Conservation (phyloP, 164 flowering plant species). For the Tinospora cordifolia region DNA sequence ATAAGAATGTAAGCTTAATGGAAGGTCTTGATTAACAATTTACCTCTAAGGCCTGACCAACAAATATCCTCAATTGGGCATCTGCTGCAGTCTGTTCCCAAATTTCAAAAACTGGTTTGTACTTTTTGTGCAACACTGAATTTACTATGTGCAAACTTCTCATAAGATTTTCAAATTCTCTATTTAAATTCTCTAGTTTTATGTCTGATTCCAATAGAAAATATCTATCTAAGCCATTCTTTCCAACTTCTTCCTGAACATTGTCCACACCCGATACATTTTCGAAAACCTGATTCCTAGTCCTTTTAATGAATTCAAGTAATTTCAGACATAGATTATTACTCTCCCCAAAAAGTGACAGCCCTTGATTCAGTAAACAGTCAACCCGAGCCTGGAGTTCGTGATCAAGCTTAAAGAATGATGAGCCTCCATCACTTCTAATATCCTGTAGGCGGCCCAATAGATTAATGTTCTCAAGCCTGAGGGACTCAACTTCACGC, state of each 20-base stretch:
- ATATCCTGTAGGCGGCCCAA: conserved; percentile 46
- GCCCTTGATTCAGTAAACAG: conserved; percentile 57
- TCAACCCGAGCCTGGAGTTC: conserved; percentile 48
- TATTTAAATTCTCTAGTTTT: conserved; percentile 69
- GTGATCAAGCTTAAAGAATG: conserved; percentile 56
- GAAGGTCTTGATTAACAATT: conserved; percentile 7
- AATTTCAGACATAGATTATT: conserved; percentile 45
- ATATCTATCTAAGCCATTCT: conserved; percentile 43
- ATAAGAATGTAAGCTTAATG: not conserved
- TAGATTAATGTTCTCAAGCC: conserved; percentile 67
- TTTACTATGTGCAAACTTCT: conserved; percentile 55
- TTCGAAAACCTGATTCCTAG: conserved; percentile 17
- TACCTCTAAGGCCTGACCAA: conserved; percentile 36
- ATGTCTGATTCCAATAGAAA: conserved; percentile 63
- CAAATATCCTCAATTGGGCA: conserved; percentile 16
- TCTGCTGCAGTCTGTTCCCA: conserved; percentile 18
- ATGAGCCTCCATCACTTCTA: conserved; percentile 37
- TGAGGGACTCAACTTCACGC: conserved; percentile 64
- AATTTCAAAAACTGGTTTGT: conserved; percentile 25
- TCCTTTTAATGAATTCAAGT: conserved; percentile 45
- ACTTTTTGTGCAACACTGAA: conserved; percentile 50
- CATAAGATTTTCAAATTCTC: conserved; percentile 51
- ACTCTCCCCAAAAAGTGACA: conserved; percentile 52
- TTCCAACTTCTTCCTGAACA: conserved; percentile 18
- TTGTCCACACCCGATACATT: conserved; percentile 17